phyloP scores from a whole-genome alignment of 208 protist genomes.

The Leishmania major region DNA sequence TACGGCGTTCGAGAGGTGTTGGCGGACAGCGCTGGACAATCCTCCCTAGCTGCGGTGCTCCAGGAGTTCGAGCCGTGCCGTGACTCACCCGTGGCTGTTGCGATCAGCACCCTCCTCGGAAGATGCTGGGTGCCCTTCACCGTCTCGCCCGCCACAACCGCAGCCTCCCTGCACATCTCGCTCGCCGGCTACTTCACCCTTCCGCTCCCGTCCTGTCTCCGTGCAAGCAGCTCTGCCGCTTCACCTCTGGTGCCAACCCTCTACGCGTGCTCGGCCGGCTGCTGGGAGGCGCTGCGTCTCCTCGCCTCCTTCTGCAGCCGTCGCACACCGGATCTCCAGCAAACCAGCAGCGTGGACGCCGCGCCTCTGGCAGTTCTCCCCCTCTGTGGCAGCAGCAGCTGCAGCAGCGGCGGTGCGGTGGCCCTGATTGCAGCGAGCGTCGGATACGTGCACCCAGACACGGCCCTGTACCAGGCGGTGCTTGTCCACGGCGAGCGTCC shows the following conservation, averaged over 20 bases:
- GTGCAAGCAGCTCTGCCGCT: background rate
- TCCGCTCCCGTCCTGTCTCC: background rate
- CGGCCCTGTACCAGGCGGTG: background rate
- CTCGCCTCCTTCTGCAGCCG: background rate
- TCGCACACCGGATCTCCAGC: background rate
- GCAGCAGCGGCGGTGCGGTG: background rate
- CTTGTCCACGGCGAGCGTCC: background rate
- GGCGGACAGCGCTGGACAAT: constrained; percentile 3
- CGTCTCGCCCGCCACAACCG: background rate
- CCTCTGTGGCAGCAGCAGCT: background rate
- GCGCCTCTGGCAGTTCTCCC: constrained; percentile 3
- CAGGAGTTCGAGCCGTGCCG: background rate
- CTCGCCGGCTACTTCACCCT: constrained; percentile 17
- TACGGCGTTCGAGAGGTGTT: constrained; percentile 27
- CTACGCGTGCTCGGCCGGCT: background rate
- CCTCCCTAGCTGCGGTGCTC: background rate
- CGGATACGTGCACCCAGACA: background rate
- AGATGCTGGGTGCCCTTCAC: constrained; percentile 14
- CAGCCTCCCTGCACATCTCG: background rate
- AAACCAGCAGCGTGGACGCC: background rate
- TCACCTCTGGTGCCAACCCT: background rate
- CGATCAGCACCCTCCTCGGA: constrained; percentile 3
- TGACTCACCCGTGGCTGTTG: background rate
- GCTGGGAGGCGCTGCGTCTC: background rate
- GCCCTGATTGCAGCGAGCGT: background rate